Conservation (phyloP, 2,329 filamentous ascomycete species). For the Albophoma yamanashiensis region DNA sequence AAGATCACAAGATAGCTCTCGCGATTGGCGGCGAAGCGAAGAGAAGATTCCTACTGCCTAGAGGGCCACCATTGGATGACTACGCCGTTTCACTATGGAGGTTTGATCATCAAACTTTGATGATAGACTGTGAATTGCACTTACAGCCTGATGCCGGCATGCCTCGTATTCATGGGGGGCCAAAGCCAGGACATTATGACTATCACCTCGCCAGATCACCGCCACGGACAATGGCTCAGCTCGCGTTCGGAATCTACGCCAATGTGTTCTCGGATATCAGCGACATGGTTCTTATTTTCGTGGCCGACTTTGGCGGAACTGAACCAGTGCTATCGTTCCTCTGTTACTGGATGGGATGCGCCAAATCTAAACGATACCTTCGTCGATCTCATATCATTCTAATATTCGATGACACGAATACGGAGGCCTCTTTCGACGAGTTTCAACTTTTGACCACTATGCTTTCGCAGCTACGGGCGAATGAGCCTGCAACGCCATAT, state of each 20-base stretch:
- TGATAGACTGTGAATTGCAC: slow-evolving; percentile 1
- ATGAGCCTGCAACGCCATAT: background rate
- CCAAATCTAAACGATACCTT: background rate
- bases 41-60: background rate
- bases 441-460: background rate
- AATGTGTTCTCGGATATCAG: background rate
- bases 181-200: background rate
- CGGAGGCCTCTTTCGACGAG: background rate
- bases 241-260: background rate
- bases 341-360: background rate
- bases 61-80: background rate
- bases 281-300: background rate
- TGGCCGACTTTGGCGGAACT: background rate
- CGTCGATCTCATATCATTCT: background rate
- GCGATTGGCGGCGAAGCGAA: slow-evolving; percentile 1
- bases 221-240: background rate
- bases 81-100: background rate
- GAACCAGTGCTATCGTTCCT: background rate
- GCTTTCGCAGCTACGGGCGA: background rate
- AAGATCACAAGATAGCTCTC: background rate
- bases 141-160: background rate
- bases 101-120: background rate
- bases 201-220: background rate
- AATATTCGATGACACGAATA: background rate
- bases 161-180: background rate